These are phyloP conservation scores for Chernovozyma aurita DNA, from an alignment of 1,139 yeast species.

Conservation along the genomic window DNA sequence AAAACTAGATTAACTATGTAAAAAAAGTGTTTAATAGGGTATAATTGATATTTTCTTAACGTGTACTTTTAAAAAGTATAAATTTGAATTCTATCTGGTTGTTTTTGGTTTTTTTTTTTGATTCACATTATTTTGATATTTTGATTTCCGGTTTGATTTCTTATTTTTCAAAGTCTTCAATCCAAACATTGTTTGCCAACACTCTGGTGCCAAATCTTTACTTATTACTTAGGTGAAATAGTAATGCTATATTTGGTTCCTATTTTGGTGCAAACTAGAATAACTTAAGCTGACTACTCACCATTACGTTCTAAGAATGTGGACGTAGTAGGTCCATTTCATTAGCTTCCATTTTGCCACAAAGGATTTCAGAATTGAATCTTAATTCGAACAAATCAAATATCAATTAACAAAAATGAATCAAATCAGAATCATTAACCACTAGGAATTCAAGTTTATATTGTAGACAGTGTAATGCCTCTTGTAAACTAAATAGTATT, in stretches of 20 bases:
- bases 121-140: constrained; percentile 1
- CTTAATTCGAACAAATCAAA: too few species aligned
- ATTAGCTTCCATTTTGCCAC: constrained; percentile 32
- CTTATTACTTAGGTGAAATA: constrained; percentile 8
- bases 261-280: constrained; percentile 97
- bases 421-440: too few species aligned
- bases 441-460: too few species aligned
- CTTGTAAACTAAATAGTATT: too few species aligned
- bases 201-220: constrained; percentile 81
- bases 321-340: constrained; percentile 67
- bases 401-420: too few species aligned
- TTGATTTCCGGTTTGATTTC: not conserved
- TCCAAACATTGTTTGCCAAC: constrained; percentile 66
- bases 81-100: too few species aligned
- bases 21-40: constrained; percentile 33
- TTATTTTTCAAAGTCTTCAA: not conserved
- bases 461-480: too few species aligned
- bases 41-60: constrained; percentile 20
- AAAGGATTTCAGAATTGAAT: too few species aligned
- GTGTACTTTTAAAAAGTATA: constrained; percentile 2
- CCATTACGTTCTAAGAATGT: constrained; percentile 45
- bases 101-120: constrained; percentile 1
- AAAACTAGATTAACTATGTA: constrained; percentile 55
- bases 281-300: constrained; percentile 64
- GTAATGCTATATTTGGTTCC: constrained; percentile 68